Base-by-base conservation (phyloP, 2,329 filamentous ascomycete genomes). In the Geosmithia putterillii region DNA sequence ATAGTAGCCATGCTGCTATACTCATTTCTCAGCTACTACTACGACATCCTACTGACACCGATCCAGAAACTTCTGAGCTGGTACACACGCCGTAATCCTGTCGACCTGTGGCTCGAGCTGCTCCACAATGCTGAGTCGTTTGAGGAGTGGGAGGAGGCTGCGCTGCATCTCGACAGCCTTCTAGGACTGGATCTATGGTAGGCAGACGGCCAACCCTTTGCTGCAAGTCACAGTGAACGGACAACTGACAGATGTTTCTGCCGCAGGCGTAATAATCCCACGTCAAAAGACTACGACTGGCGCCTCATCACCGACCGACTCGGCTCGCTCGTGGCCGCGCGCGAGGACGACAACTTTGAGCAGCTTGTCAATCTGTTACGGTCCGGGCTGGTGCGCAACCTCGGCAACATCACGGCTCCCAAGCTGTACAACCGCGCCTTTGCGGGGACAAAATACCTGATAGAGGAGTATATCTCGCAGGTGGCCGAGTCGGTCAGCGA, bases 401-500 rank as follows among this genome's bases (percentile, higher is more conserved):
- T 94, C n/a, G 89, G 87, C 45, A 94, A 94, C 57, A 94, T 95
- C 52, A 86, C 86, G 1, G 76, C 82, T 2, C 79, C 86, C 2
- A 80, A 80, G 48, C 69, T 95, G 1, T 95, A 88, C 65, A 89
- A 89, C 53, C 76, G 82, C 45, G 83, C 86, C 12, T 92, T 92
- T 57, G 83, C 84, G 1, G 89, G 89, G 15, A 95, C 89, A 1
- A 95, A 95, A 59, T 76, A 85, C 43, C 66, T 95, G 40, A 94
- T 95, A 48, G 88, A 95, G 56, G 85, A 94, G 60, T 95, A 95
- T 56, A 81, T 94, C 48, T 80, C 81, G 1, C 81, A 90, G 56
- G 81, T 94, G 32, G 83, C 83, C n/a, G 76, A 83, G 46, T 83
- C 86, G 2, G 78, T 95, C 43, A 76, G 85, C 47, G 81, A 89